Percentiles rank a stretch among this genome's conserved stretches.
phyloP scores from a whole-genome alignment of 2,329 filamentous ascomycete species.

The Phaeosphaeriaceae sp. region DNA sequence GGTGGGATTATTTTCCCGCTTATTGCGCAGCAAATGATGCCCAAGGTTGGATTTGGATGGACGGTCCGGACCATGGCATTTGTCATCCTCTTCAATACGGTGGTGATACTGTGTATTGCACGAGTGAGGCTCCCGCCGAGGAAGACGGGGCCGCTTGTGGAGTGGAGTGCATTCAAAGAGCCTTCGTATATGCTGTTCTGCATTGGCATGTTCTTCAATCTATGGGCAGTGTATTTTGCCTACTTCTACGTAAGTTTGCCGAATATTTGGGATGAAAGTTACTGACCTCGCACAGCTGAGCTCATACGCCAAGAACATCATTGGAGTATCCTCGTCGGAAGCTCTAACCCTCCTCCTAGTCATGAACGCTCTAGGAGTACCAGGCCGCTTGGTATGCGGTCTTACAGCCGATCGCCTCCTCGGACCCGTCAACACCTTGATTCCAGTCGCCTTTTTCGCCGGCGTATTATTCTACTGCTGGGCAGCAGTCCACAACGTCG shows the following conservation, averaged over 20 bases:
- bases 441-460: slow-evolving; percentile 52
- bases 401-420: slow-evolving; percentile 30
- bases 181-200: slow-evolving; percentile 41
- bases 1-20: slow-evolving; percentile 26
- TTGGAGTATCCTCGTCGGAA: slow-evolving; percentile 34
- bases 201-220: slow-evolving; percentile 34
- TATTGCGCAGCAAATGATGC: slow-evolving; percentile 16
- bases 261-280: background rate
- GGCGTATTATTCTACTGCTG: slow-evolving; percentile 46
- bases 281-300: background rate
- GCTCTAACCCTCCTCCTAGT: slow-evolving; percentile 63
- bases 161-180: slow-evolving; percentile 48
- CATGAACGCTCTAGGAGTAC: slow-evolving; percentile 54
- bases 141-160: slow-evolving; percentile 47
- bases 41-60: slow-evolving; percentile 59
- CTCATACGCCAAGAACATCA: slow-evolving; percentile 54
- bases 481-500: slow-evolving; percentile 11
- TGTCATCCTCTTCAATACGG: slow-evolving; percentile 3
- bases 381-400: slow-evolving; percentile 57
- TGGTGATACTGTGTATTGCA: slow-evolving; percentile 4
- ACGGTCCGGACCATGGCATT: slow-evolving; percentile 65
- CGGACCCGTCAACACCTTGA: slow-evolving; percentile 58
- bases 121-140: slow-evolving; percentile 41
- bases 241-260: slow-evolving; percentile 45
- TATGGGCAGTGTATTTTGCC: slow-evolving; percentile 46